Evolutionary conservation across 2,329 filamentous ascomycete species (phyloP), one percentile per base, ranked within the genome.

Genomic region (Rhinocladiella mackenziei): DNA sequence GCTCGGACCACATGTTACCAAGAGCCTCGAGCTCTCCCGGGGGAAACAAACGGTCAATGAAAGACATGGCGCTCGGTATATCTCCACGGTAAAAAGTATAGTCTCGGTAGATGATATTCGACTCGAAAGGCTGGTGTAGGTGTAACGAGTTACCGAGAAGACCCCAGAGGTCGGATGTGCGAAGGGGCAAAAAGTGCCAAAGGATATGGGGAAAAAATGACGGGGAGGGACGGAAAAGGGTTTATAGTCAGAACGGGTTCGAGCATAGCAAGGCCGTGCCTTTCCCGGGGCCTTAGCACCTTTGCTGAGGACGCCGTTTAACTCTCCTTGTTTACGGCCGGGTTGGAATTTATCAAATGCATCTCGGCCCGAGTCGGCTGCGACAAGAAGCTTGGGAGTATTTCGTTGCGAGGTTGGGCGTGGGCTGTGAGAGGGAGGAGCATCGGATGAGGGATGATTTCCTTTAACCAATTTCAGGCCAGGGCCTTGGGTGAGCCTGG

Each of bases 1-100:
- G 39, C 29, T 50, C 46, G 14, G 38, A 33, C 45, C 46, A 53
- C 26, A 42, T 53, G 41, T 53, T 53, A 1, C 50, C 50, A n/a
- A 53, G 39, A 35, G 45, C 50, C 36, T 53, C 50, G 5, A 53
- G 50, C 46, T 53, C 39, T n/a, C 36, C 43, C 17, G 33, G 34
- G 15, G 50, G 50, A 13, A 53, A 53, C 14, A 53, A 29, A 19
- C 29, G 46, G 18, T 53, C 50, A 17, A 53, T 23, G 19, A 50
- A 42, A 15, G 50, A 53, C 50, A 53, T 53, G 36, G 11, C 30
- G 35, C 11, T 34, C 13, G 22, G 15, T 8, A 17, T 38, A 30
- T 31, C 19, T 32, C 11, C 7, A 32, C 4, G 22, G 14, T 33
- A 26, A 17, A 23, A 10, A 34, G 17, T 11, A 19, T 13, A 22